A percentile compares a stretch with the other conserved stretches of the same genome.
phyloP scores from a whole-genome alignment of 805 yeast genomes.

The Barnettozyma siamensis region DNA sequence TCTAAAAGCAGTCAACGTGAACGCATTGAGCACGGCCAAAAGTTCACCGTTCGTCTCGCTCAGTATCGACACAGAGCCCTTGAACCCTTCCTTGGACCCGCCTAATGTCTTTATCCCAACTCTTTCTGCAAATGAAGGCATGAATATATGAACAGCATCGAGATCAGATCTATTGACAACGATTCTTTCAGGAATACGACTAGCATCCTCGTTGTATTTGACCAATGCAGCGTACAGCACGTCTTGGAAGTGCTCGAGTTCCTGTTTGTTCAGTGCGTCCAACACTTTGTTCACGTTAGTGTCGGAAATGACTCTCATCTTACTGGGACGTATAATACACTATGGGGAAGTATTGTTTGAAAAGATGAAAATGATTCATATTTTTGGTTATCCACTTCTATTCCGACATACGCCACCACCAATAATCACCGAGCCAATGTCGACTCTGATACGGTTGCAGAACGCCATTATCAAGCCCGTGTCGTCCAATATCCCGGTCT shows the following conservation, averaged over 20 bases:
- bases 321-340: no score
- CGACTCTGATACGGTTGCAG: constrained; percentile 14
- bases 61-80: constrained; percentile 48
- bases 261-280: constrained; percentile 20
- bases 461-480: constrained; percentile 15
- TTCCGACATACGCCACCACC: background rate
- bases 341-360: no score
- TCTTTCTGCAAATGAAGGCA: constrained; percentile 55
- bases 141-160: constrained; percentile 46
- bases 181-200: constrained; percentile 49
- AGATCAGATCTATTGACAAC: constrained; percentile 35
- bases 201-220: constrained; percentile 38
- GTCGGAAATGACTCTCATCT: constrained; percentile 33
- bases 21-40: constrained; percentile 51
- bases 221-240: constrained; percentile 33
- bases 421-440: constrained; percentile 6
- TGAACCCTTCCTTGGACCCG: constrained; percentile 54
- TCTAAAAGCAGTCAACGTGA: constrained; percentile 57
- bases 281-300: constrained; percentile 27
- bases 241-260: constrained; percentile 31
- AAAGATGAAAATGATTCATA: background rate
- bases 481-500: constrained; percentile 22
- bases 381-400: background rate
- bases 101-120: constrained; percentile 59
- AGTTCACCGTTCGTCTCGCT: constrained; percentile 47